Conservation (phyloP, 108 stramenopile genomes). For the Licmophora abbreviata region DNA sequence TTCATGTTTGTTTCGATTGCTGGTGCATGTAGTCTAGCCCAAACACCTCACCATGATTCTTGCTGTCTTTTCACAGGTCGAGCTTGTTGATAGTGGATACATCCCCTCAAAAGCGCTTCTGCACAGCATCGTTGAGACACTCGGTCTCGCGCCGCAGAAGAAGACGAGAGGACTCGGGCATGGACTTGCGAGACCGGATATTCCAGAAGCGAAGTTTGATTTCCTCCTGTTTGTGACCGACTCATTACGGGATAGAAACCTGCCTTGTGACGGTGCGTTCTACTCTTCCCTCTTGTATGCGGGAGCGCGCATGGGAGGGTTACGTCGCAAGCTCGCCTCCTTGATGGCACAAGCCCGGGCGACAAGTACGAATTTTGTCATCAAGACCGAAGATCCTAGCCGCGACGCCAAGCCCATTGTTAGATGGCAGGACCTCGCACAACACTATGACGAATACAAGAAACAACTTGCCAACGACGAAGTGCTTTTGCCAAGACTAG, state of each 20-base stretch:
- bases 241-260: constrained; percentile 46
- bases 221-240: constrained; percentile 71
- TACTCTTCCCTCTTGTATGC: constrained; percentile 49
- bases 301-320: constrained; percentile 42
- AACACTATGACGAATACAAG: constrained; percentile 16
- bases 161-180: no score
- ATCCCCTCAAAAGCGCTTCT: constrained; percentile 67
- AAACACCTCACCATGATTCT: no score
- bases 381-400: constrained; percentile 4
- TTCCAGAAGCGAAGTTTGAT: constrained; percentile 34
- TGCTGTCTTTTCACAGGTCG: constrained; percentile 11
- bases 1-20: no score
- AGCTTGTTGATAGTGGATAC: constrained; percentile 45
- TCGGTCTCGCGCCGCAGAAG: constrained; percentile 20
- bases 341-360: constrained; percentile 18
- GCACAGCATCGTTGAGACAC: constrained; percentile 32
- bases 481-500: background rate
- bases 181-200: background rate
- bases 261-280: constrained; percentile 46
- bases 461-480: background rate
- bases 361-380: background rate
- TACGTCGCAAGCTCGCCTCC: constrained; percentile 45
- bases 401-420: background rate
- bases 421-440: constrained; percentile 25
- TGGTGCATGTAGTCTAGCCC: no score